Evolutionary conservation across 192 early-diverging fungal species (phyloP), one percentile per base, ranked within the genome.

Genomic region (Linnemannia zychae): DNA sequence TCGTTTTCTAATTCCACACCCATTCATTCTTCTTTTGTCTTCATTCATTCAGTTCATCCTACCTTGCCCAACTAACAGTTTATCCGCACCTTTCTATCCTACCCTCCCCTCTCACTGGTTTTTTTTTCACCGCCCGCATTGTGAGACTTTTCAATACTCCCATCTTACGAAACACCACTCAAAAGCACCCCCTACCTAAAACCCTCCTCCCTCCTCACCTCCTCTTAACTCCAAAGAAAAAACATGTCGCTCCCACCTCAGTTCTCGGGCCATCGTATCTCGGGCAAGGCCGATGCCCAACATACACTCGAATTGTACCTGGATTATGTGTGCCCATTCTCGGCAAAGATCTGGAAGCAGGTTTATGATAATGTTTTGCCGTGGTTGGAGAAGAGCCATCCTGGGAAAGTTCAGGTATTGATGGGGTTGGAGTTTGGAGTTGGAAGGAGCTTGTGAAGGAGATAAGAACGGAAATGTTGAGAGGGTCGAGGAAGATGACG

Each of bases 311-410:
- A 93, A 60, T 70, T 88, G 28, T 91, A 91, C 67, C 75, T 93
- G 22, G 91, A 93, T 74, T 93, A 93, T 67, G 90, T 90, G 68
- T 95, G 93, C 67, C 94, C 93, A 37, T 95, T 92, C 81, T 95
- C 94, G 18, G 91, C 91, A 18, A 91, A 88, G 47, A 78, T 72
- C 31, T 88, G 57, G 66, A 63, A 68, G 57, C 52, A 53, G 36
- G 33, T 78, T 36, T 72, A 80, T 60, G 38, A 92, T 78, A 72
- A 93, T 70, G 88, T 96, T 18, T 40, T 93, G 66, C 93, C 94
- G 7, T 90, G 81, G 60, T 66, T 94, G 13, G 74, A 84, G 4
- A 16, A 87, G 31, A 20, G 79, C 34, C 84, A 91, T 44, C 78
- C 91, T 33, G 76, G 72, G 7, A 78, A 91, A 36, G 85, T 94